Evolutionary conservation across 2,329 filamentous ascomycete genomes (phyloP), one percentile per base, ranked within the genome.

Genomic region (Colletotrichum sp.): DNA sequence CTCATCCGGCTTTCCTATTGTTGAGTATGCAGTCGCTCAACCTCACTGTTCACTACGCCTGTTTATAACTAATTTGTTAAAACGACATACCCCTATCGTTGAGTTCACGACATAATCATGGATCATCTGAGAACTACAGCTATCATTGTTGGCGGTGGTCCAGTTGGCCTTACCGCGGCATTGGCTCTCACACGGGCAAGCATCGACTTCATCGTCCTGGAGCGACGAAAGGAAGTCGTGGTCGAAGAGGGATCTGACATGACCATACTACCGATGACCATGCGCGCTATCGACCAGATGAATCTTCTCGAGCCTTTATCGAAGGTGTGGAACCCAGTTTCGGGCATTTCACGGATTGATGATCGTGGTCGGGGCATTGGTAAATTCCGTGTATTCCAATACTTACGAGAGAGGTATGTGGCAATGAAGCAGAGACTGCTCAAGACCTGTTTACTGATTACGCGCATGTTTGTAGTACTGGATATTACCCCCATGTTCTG

Each of bases 261-360:
- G 68, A 79, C 83, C 16, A 75, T 87, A 68, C 76, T 81, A 78
- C 68, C 79, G 59, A 75, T 79, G 71, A 80, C 75, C 7, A 60
- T 82, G 71, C 83, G 81, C 39, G 79, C 81, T n/a, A 69, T 86
- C 0, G 71, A 81, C 8, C 85, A 86, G 55, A 79, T 86, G 2
- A 83, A 82, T 4, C 78, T 84, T 4, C 78, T 79, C 22, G 74
- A 28, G 0, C 44, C 44, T 3, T 52, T 52, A 8, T 52, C 44
- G 44, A 52, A 2, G n/a, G 3, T 52, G 8, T 52, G 44, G 44
- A 52, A 52, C 3, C n/a, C 44, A 52, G 44, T 52, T 2, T 22
- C 44, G 1, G n/a, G n/a, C 0, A 52, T 52, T 52, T 52, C 44
- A 52, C n/a, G 44, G 4, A 52, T 52, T 22, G 44, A 52, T 52